Conservation (phyloP, 2,329 filamentous ascomycete genomes). For the Penicillium sp. region DNA sequence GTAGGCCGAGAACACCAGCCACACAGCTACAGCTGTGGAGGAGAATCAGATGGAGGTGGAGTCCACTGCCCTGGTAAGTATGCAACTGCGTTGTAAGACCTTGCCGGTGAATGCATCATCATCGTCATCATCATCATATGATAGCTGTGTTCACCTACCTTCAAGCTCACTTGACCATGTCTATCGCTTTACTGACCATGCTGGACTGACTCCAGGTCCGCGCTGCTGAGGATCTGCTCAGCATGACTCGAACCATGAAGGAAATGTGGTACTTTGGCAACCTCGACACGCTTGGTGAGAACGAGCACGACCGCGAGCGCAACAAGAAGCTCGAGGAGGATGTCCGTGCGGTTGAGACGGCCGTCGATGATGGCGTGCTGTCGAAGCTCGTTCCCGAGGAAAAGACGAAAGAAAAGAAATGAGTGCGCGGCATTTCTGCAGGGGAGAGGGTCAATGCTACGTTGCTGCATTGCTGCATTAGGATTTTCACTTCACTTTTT, state of each 20-base stretch:
- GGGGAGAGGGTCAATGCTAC: no score
- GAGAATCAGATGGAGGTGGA: constrained; percentile 55
- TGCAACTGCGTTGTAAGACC: no score
- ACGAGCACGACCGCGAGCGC: constrained; percentile 36
- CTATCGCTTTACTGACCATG: neutral
- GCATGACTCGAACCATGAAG: constrained; percentile 57
- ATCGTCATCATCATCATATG: no score
- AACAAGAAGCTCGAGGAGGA: constrained; percentile 43
- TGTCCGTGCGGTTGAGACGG: constrained; percentile 42
- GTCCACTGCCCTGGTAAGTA: constrained; percentile 51
- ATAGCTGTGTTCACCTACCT: no score
- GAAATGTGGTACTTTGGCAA: constrained; percentile 63
- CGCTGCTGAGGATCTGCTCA: constrained; percentile 56
- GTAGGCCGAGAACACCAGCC: constrained; percentile 47
- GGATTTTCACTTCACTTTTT: no score
- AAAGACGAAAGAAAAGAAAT: neutral
- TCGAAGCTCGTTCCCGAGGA: constrained; percentile 14
- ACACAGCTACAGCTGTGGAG: constrained; percentile 52
- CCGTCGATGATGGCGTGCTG: constrained; percentile 32
- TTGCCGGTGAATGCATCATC: neutral
- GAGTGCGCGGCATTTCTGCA: no score
- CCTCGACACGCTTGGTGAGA: constrained; percentile 51
- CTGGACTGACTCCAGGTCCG: constrained; percentile 43
- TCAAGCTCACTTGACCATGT: no score
- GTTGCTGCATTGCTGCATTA: no score